Evolutionary conservation across 352 stramenopile genomes (phyloP).

Genomic region (Globisporangium sylvaticum): DNA sequence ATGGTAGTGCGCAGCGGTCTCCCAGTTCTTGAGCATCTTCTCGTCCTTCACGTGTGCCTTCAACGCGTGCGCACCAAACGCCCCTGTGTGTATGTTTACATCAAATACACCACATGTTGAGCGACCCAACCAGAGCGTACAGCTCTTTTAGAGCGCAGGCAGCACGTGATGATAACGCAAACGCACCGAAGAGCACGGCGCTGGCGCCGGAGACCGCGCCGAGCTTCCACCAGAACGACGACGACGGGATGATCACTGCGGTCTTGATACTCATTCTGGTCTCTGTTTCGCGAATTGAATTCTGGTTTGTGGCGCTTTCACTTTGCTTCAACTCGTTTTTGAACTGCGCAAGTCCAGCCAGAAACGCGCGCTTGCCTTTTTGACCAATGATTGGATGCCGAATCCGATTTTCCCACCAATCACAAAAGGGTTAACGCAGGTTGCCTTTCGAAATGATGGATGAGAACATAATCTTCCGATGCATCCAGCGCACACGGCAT

Average conservation of each 20-base stretch:
- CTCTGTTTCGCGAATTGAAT: neutral
- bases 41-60: constrained; percentile 65
- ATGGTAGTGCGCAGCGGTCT: constrained; percentile 81
- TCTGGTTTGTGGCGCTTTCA: neutral
- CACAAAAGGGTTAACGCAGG: neutral
- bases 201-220: constrained; percentile 66
- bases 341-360: neutral
- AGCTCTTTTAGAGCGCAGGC: neutral
- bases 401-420: neutral
- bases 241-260: constrained; percentile 50
- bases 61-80: constrained; percentile 76
- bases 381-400: neutral
- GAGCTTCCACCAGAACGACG: constrained; percentile 79
- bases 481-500: neutral
- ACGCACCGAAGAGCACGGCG: constrained; percentile 50
- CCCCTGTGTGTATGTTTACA: constrained; percentile 28
- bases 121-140: neutral
- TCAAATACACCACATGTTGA: neutral
- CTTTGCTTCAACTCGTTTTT: neutral
- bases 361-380: neutral
- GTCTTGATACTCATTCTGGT: constrained; percentile 33
- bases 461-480: neutral
- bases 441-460: neutral
- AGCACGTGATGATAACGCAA: neutral
- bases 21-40: constrained; percentile 83